Base-by-base conservation (phyloP, 345 rosid genomes). In the Camelina neglecta region DNA sequence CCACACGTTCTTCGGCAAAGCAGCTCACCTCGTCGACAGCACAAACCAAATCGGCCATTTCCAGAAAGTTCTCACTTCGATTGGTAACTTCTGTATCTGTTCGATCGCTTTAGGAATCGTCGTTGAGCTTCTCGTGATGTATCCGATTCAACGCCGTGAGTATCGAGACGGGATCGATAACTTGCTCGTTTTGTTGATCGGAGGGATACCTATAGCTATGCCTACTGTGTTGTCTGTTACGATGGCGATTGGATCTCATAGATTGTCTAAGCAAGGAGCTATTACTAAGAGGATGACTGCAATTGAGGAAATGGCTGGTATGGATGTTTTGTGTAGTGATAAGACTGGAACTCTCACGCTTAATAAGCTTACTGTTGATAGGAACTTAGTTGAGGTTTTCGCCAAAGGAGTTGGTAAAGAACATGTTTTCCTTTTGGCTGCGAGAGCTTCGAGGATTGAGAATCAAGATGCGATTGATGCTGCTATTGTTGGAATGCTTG, bases 261-360 rank as follows among this genome's bases (percentile, higher is more conserved):
- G 93, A 67, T 93, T 93, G 31, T 91, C 93, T 45, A 84, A 82
- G 57, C 96, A 88, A 47, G 80, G 80, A 44, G 98, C 98, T 62
- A 90, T 93, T 39, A 93, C 97, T 18, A 93, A 91, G 87, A 88
- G 97, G 80, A 93, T 91, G 97, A 93, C 98, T 23, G 97, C 98
- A 65, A 91, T 91, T 38, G 97, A 93, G 70, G 98, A 91, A 79
- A 88, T 93, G 96, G 98, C 97, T 0, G 94, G 94, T 57, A 93
- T 93, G 97, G 98, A 93, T 83, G 97, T 93, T 50, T 84, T 93
- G 0, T 93, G 94, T 83, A 83, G 97, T 77, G 98, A 93, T 78
- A 93, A 93, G 80, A 93, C 98, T 10, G 97, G 98, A 5, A 91
- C 96, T 67, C 74, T 93, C 11, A 93, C 96, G 38, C 72, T 93